Base-by-base conservation (phyloP, 2,329 filamentous ascomycete species). In the Keithomyces neogunnii region DNA sequence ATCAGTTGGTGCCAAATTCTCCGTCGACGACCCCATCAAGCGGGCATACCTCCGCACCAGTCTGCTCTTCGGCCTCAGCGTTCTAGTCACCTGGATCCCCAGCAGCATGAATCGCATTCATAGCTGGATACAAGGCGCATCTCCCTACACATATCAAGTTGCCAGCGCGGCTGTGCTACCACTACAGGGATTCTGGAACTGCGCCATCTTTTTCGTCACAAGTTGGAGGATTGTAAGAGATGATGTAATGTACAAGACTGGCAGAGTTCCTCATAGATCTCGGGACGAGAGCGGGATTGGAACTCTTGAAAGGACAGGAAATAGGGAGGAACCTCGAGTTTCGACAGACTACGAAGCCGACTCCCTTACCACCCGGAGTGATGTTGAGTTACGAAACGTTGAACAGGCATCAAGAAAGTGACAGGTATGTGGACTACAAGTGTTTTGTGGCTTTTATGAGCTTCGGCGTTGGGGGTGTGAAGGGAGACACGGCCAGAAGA, bases 141-240 rank as follows among this genome's bases (percentile, higher is more conserved):
- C 75, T 32, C 77, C 74, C 52, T 91, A 82, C 62, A 77, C 75
- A 9, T 78, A 89, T 48, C 85, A 87, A 62, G 76, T 89, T 48
- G 78, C 81, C 1, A 83, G 84, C 5, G 83, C 85, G 2, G 74
- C 88, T 2, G 87, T 91, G 0, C 73, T 92, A 3, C 87, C 88
- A 0, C 72, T 89, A 1, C 88, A 92, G 64, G 88, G 88, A 1
- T 78, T 89, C 33, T 91, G 88, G 86, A 92, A 92, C 62, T 79
- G 82, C 32, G 70, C 88, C 49, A 88, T 93, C 51, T 92, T 90
- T 67, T 80, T 86, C 53, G 77, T 78, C 4, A 87, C 86, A 1
- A 88, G 75, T 56, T 76, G 72, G 69, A 48, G 32, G 1, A 55
- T 56, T 1, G 55, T 69, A 13, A 58, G 45, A 36, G 51, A 53